Percentiles rank a stretch among this genome's conserved stretches.
Evolutionary conservation across 2,329 filamentous ascomycete species (phyloP).

Genomic region (Alternaria sp.): DNA sequence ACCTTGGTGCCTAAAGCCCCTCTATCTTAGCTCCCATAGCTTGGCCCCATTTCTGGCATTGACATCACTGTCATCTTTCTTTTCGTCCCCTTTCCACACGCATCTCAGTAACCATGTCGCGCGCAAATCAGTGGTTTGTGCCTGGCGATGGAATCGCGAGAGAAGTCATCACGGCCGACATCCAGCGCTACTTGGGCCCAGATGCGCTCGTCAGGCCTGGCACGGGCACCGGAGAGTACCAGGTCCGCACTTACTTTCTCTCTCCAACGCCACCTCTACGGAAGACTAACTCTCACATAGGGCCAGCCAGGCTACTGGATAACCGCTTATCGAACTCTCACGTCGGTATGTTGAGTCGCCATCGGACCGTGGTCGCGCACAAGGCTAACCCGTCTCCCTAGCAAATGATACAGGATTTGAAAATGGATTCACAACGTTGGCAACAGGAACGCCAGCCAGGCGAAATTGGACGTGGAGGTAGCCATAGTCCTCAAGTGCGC

Average conservation of each 20-base stretch:
- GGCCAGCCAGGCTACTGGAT: slow-evolving; percentile 61
- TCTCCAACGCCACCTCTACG: slow-evolving; percentile 22
- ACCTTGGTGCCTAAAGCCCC: slow-evolving; percentile 42
- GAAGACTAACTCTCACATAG: slow-evolving; percentile 28
- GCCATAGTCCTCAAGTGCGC: slow-evolving; percentile 50
- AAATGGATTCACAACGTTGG: slow-evolving; percentile 58
- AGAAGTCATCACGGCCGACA: slow-evolving; percentile 62
- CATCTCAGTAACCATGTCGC: slow-evolving; percentile 39
- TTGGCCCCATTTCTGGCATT: slow-evolving; percentile 45
- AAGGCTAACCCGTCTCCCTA: slow-evolving; percentile 30
- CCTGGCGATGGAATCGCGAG: slow-evolving; percentile 60
- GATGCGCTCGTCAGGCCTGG: slow-evolving; percentile 61
- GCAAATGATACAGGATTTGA: slow-evolving; percentile 72
- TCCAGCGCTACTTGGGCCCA: slow-evolving; percentile 60
- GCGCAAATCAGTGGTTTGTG: slow-evolving; percentile 59
- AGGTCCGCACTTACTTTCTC: slow-evolving; percentile 47
- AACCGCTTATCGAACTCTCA: slow-evolving; percentile 60
- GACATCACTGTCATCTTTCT: slow-evolving; percentile 50
- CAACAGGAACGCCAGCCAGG: slow-evolving; percentile 44
- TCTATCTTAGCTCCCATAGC: slow-evolving; percentile 44
- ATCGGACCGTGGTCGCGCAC: not conserved
- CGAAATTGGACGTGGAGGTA: slow-evolving; percentile 57
- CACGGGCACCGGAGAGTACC: slow-evolving; percentile 54
- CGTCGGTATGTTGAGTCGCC: slow-evolving; percentile 52
- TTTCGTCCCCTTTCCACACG: slow-evolving; percentile 34